phyloP scores from a whole-genome alignment of 2,329 filamentous ascomycete species.

The Chalaropsis thielavioides region DNA sequence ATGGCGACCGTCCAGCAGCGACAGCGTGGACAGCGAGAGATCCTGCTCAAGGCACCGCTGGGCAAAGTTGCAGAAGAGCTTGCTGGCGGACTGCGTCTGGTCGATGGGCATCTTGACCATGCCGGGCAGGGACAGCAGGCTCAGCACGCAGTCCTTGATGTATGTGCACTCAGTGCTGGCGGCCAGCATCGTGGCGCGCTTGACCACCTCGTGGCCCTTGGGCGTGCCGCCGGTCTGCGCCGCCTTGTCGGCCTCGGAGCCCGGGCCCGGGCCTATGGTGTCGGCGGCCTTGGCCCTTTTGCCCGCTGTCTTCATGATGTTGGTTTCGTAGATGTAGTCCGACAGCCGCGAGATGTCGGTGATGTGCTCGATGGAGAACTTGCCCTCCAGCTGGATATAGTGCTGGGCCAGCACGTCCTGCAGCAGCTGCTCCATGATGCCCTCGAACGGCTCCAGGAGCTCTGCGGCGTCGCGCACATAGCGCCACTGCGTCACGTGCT shows the following conservation, averaged over 20 bases:
- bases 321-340: conserved; percentile 3
- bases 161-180: conserved; percentile 13
- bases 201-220: not conserved
- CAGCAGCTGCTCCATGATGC: conserved; percentile 11
- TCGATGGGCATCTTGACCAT: conserved; percentile 10
- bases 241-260: not conserved
- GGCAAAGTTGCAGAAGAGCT: conserved; percentile 12
- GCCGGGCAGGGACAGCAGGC: conserved; percentile 10
- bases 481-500: conserved; percentile 17
- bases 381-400: conserved; percentile 12
- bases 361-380: conserved; percentile 13
- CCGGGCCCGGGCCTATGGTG: conserved; percentile 1
- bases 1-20: conserved; percentile 14
- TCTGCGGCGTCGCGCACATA: conserved; percentile 16
- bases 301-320: not conserved
- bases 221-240: conserved; percentile 4
- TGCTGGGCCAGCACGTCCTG: conserved; percentile 15
- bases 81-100: not conserved
- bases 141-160: conserved; percentile 12
- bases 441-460: conserved; percentile 13
- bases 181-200: conserved; percentile 7
- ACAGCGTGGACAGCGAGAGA: conserved; percentile 11
- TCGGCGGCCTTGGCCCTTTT: not conserved
- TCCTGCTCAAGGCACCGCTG: conserved; percentile 14
- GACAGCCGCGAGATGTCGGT: conserved; percentile 11